These are phyloP conservation scores for Chaetomium fimeti DNA, from an alignment of 495 filamentous ascomycete genomes.

Conservation along the genomic window DNA sequence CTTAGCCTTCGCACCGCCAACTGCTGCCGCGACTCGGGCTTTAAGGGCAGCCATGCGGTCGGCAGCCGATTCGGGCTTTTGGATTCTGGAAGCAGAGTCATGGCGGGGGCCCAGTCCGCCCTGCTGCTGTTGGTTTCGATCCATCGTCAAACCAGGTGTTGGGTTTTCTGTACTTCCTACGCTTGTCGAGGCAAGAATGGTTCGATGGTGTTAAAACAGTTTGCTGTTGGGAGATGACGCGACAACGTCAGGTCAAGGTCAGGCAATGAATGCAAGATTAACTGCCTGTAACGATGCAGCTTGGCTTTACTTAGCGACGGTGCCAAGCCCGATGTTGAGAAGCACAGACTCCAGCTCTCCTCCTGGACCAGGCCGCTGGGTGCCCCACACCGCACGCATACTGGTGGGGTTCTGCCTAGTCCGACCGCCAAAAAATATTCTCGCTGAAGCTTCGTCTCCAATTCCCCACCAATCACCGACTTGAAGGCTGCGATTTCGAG, in stretches of 20 bases:
- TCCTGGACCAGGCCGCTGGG: neutral
- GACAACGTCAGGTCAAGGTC: neutral
- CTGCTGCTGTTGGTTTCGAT: slow-evolving; percentile 40
- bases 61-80: slow-evolving; percentile 55
- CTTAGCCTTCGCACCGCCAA: slow-evolving; percentile 56
- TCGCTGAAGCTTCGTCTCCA: slow-evolving; percentile 25
- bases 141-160: slow-evolving; percentile 40
- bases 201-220: neutral
- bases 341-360: neutral
- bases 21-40: slow-evolving; percentile 75
- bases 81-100: slow-evolving; percentile 50
- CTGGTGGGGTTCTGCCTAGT: slow-evolving; percentile 29
- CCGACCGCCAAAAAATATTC: slow-evolving; percentile 45
- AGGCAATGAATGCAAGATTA: neutral
- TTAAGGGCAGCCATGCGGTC: slow-evolving; percentile 66
- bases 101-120: slow-evolving; percentile 54
- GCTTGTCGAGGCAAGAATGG: neutral
- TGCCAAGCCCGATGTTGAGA: neutral
- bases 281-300: slow-evolving; percentile 4
- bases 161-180: too few relatives aligned
- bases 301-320: neutral
- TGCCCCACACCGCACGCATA: neutral
- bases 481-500: slow-evolving; percentile 28
- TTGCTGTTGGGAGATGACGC: neutral
- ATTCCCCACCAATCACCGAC: slow-evolving; percentile 33